Percentiles rank a stretch among this genome's conserved stretches.
Conservation (phyloP, 495 filamentous ascomycete species). For the Xylaria scruposa region DNA sequence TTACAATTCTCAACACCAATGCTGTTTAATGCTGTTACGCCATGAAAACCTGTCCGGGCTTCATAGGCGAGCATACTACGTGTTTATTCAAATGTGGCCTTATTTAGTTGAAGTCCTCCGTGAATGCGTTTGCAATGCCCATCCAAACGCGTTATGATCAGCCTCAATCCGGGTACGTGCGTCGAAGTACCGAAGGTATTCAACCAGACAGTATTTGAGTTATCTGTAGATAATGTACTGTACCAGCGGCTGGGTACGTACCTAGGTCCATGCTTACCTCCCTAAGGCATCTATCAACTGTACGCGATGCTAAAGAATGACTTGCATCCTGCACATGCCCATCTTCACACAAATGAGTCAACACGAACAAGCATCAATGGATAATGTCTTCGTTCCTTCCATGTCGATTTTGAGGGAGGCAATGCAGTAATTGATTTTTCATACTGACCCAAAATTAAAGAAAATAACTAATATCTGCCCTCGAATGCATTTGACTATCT, state of each 20-base stretch:
- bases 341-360: too few relatives aligned
- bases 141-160: not conserved
- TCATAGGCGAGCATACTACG: not conserved
- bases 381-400: not conserved
- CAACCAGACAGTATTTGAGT: not conserved
- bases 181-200: not conserved
- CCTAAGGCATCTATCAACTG: not conserved
- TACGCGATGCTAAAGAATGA: not conserved
- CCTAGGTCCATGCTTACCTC: not conserved
- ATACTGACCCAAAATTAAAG: not conserved
- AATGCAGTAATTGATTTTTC: not conserved
- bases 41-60: not conserved
- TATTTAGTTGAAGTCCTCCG: not conserved
- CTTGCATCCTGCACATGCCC: not conserved
- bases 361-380: not conserved
- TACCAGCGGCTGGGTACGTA: not conserved
- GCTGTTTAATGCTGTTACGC: not conserved
- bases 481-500: too few relatives aligned
- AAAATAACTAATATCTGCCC: too few relatives aligned
- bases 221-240: not conserved
- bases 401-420: not conserved
- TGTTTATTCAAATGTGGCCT: not conserved
- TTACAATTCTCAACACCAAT: too few relatives aligned
- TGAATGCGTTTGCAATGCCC: not conserved
- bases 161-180: not conserved